Base-by-base conservation (phyloP, 495 filamentous ascomycete genomes). In the Penicillium herquei region DNA sequence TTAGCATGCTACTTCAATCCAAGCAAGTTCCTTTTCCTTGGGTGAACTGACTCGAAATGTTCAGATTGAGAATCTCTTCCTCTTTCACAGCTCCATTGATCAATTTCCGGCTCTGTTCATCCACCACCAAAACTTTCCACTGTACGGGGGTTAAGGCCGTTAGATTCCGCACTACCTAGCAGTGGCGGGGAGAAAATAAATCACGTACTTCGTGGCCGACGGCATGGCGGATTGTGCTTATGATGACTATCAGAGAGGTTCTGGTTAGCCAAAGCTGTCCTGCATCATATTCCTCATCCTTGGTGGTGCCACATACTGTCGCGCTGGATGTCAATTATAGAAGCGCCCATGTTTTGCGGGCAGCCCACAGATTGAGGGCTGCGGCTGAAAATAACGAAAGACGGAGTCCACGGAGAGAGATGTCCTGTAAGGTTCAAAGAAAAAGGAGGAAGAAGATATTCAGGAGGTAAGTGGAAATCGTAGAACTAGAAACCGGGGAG, bases 121-220 rank as follows among this genome's bases (percentile, higher is more conserved):
- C 94, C 61, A 95, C 72, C 32, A 98, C 87, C 64, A 98, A 74
- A 61, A 96, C 87, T 81, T 96, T 97, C 94, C 94, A 98, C 93
- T 98, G 67, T 45, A 51, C 53, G 39, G 41, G 59, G 32, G 56
- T 31, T 34, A 37, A 14, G 49, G 57, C 43, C 53, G 68, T 66
- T 49, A 75, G 67, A 64, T 52, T 64, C 52, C 55, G 68, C 44
- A 41, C 54, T n/a, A n/a, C n/a, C n/a, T 58, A 42, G 67, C 41
- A 43, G 55, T 58, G 42, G 61, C 64, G 48, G 59, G 66, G 49
- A 63, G 58, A 51, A 54, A 39, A 44, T 46, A 31, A 33, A 50
- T 43, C 48, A 58, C 81, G 53, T 71, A 87, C 84, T 62, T 88
- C 82, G 63, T 80, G 75, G 57, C 75, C 81, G 43, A 76, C 83